Conservation (phyloP, 345 rosid genomes). For the Stellera chamaejasme region DNA sequence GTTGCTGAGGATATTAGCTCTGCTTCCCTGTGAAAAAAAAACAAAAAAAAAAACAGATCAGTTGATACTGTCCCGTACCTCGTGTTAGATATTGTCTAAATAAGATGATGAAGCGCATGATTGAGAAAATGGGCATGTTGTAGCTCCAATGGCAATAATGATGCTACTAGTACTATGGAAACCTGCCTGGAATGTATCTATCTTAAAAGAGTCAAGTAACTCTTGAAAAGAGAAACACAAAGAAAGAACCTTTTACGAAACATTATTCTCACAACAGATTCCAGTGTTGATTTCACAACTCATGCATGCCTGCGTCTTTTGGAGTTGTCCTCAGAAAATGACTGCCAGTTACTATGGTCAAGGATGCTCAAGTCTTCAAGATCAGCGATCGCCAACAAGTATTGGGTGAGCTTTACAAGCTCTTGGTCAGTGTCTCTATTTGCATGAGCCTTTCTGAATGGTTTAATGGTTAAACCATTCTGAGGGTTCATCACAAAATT, state of each 20-base stretch:
- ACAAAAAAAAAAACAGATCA: no score
- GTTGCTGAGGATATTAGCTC: no score
- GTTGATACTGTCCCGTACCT: no score
- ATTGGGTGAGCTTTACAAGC: constrained; percentile 76
- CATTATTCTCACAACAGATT: constrained; percentile 5
- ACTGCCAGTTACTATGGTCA: constrained; percentile 77
- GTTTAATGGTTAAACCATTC: constrained; percentile 77
- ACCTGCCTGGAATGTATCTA: no score
- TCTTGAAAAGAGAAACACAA: no score
- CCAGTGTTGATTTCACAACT: constrained; percentile 13
- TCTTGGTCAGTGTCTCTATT: constrained; percentile 80
- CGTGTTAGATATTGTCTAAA: no score
- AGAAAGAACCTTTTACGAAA: not conserved
- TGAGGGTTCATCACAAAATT: constrained; percentile 94
- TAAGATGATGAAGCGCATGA: no score
- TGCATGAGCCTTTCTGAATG: constrained; percentile 84
- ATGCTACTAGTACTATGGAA: no score
- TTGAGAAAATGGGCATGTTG: no score
- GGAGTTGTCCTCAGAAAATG: constrained; percentile 41
- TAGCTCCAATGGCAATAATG: no score
- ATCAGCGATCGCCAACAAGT: constrained; percentile 83
- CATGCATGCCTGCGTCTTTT: constrained; percentile 70
- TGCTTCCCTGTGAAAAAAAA: no score
- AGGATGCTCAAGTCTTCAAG: constrained; percentile 62
- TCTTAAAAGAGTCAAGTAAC: no score